Percentiles rank a stretch among this genome's conserved stretches.
Evolutionary conservation across 805 yeast genomes (phyloP).

Genomic region (Candida insectorum): DNA sequence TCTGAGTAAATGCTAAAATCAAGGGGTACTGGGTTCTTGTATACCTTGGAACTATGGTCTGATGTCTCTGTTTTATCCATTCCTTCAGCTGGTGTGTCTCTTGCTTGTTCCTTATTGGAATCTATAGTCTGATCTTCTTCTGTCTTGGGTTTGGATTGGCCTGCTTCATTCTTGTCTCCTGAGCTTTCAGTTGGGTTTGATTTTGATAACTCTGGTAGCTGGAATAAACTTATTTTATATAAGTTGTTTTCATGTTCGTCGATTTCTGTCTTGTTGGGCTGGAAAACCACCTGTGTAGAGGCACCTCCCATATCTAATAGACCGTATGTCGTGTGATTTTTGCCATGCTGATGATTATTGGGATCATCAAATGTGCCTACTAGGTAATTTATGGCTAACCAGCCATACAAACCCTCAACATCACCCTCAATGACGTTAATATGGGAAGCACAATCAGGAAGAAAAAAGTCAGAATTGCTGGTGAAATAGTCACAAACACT

Average conservation of each 20-base stretch:
- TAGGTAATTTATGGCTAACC: constrained; percentile 61
- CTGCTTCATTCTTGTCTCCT: constrained; percentile 1
- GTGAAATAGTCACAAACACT: constrained; percentile 49
- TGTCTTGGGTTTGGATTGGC: too few species aligned
- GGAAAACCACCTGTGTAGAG: constrained; percentile 61
- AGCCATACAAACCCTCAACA: constrained; percentile 62
- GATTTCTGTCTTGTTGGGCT: constrained; percentile 48
- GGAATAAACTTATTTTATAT: constrained; percentile 42
- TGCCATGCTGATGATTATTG: constrained; percentile 37
- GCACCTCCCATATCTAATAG: constrained; percentile 64
- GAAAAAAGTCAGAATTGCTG: constrained; percentile 44
- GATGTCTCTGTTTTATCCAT: too few species aligned
- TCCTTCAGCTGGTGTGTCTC: background rate
- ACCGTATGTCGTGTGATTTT: constrained; percentile 50
- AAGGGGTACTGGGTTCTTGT: constrained; percentile 13
- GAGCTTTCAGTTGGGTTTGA: background rate
- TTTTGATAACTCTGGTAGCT: constrained; percentile 8
- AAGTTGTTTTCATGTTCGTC: constrained; percentile 45
- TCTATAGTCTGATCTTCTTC: background rate
- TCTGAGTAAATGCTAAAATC: constrained; percentile 47
- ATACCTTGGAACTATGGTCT: too few species aligned
- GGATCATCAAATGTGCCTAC: constrained; percentile 44
- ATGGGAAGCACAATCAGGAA: constrained; percentile 63
- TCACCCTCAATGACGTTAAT: constrained; percentile 62
- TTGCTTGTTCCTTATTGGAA: background rate